Conservation (phyloP, 225 moss, liverwort and hornwort genomes). For the Pseudoscleropodium purum region DNA sequence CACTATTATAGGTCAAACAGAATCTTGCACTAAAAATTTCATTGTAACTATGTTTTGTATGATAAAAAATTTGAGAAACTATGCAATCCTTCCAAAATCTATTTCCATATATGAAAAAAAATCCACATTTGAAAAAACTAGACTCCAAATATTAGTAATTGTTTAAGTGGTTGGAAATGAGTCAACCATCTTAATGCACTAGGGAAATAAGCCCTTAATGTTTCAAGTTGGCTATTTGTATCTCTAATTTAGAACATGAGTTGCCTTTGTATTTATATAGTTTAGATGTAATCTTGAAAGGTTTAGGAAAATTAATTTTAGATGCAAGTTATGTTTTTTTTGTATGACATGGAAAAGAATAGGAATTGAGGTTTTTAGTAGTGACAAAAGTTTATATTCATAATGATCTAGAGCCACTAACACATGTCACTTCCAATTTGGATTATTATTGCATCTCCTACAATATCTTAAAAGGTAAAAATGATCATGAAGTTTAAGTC, state of each 20-base stretch:
- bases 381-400: background rate
- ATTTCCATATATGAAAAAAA: too few species aligned
- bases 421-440: background rate
- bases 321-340: background rate
- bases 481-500: background rate
- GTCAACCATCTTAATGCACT: too few species aligned
- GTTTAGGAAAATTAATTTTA: background rate
- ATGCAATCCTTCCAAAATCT: too few species aligned
- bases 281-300: background rate
- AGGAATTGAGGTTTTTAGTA: too few species aligned
- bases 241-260: background rate
- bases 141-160: too few species aligned
- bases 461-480: accelerated
- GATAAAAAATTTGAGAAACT: too few species aligned
- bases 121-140: too few species aligned
- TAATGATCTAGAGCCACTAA: accelerated
- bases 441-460: background rate
- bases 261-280: background rate
- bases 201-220: too few species aligned
- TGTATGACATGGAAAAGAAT: background rate
- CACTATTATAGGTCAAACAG: too few species aligned
- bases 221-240: background rate
- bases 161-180: too few species aligned
- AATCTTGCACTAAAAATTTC: too few species aligned
- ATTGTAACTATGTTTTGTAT: too few species aligned